A percentile compares a stretch with the other conserved stretches of the same genome.
Conservation (phyloP, 768 basidiomycete genomes). For the Mycena indigotica region DNA sequence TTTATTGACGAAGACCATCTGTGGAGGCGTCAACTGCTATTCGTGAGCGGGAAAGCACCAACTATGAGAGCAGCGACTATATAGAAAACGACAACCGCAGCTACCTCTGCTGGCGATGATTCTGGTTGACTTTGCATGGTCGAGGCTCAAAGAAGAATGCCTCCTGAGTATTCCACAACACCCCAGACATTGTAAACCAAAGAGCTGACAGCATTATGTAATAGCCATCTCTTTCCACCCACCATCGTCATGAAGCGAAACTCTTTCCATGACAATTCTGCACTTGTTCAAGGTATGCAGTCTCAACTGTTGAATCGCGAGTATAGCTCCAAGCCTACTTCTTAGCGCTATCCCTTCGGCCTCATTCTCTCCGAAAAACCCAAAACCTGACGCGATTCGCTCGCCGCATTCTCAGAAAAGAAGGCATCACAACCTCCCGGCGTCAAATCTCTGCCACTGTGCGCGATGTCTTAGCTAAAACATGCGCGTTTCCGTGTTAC, state of each 20-base stretch:
- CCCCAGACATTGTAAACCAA: too few relatives aligned
- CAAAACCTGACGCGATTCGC: neutral
- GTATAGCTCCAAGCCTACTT: too few relatives aligned
- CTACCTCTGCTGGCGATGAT: conserved; percentile 29
- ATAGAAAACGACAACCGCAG: conserved; percentile 32
- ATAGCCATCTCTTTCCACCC: neutral
- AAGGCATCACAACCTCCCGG: neutral
- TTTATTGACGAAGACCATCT: neutral
- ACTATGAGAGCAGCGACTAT: conserved; percentile 41
- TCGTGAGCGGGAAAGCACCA: conserved; percentile 52
- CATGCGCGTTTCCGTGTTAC: neutral
- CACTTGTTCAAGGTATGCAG: too few relatives aligned
- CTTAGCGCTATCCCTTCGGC: neutral
- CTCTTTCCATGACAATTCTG: neutral
- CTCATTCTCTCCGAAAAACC: neutral
- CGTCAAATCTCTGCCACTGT: neutral
- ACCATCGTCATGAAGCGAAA: neutral
- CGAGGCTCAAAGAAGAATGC: neutral
- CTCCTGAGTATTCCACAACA: too few relatives aligned
- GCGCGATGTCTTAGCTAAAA: neutral
- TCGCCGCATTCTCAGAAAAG: neutral
- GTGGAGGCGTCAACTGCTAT: conserved; percentile 16
- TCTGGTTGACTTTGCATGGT: conserved; percentile 11
- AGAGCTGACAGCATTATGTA: too few relatives aligned
- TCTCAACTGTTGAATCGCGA: too few relatives aligned